Base-by-base conservation (phyloP, 2,329 filamentous ascomycete genomes). In the Arthrobotrys megalospora region DNA sequence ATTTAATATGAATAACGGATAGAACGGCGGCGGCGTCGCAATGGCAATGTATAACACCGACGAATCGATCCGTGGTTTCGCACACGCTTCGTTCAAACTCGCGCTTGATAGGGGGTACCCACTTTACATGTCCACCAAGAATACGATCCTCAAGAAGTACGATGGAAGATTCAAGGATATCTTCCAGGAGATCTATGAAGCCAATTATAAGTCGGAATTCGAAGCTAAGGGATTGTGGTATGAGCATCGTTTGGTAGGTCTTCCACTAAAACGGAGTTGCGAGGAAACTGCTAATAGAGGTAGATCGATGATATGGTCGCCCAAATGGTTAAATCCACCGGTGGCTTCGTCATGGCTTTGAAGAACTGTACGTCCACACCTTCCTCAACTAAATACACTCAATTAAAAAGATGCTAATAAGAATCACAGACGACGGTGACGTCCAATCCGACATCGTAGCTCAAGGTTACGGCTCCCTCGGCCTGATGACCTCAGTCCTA, bases 71-170 rank as follows among this genome's bases (percentile, higher is more conserved):
- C 87, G 88, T 69, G 96, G 96, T 79, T 99, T 99, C 83, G 96
- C 96, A 72, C 96, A 98, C 84, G 92, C 96, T 80, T 94, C 91
- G 82, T 98, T 99, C 90, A 97, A 97, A 90, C 90, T 97, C 81
- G 95, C 96, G 38, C 87, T 98, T 53, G 88, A 90, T 85, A 96
- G 97, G 89, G 88, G 88, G 80, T 88, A 97, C 81, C 96, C 96
- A n/a, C 88, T 99, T 83, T 99, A 98, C 88, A 96, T 98, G 95
- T 97, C 93, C 89, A 99, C 96, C 86, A 99, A 99, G 92, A 98
- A 98, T 89, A 99, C 96, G 82, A 99, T 99, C 83, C 88, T 99
- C 82, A 99, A 99, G 89, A 95, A 94, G 86, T 99, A 99, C 87
- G 96, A 99, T 84, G 96, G 96, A 66, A 90, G 93, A 83, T 99